Evolutionary conservation across 768 basidiomycete species (phyloP).

Genomic region (Mycena galopus): DNA sequence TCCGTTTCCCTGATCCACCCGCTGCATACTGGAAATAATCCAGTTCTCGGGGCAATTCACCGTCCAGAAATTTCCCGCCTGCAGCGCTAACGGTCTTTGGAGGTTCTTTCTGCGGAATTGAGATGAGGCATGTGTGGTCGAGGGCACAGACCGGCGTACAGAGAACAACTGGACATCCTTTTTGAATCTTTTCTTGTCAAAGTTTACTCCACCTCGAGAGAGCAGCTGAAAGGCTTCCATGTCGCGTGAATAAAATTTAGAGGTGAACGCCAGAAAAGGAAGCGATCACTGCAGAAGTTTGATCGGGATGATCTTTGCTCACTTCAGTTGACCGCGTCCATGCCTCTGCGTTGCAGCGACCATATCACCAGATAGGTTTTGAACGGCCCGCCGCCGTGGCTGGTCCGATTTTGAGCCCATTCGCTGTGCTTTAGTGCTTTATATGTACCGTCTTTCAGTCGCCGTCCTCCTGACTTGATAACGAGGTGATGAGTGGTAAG

Average conservation of each 20-base stretch:
- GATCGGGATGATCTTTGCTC: no score
- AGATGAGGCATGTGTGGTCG: background rate
- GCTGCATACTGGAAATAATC: constrained; percentile 94
- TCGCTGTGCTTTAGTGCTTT: background rate
- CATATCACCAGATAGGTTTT: constrained; percentile 18
- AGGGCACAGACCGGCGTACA: constrained; percentile 52
- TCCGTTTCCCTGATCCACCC: constrained; percentile 66
- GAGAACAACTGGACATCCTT: constrained; percentile 79
- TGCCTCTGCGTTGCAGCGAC: background rate
- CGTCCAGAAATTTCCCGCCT: constrained; percentile 38
- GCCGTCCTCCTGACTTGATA: no score
- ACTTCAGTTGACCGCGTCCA: no score
- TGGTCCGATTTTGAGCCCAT: constrained; percentile 15
- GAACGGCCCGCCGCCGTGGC: background rate
- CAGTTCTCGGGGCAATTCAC: constrained; percentile 78
- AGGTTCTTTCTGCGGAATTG: constrained; percentile 27
- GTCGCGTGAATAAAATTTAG: constrained; percentile 13
- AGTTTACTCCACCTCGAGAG: constrained; percentile 86
- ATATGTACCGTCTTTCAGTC: background rate
- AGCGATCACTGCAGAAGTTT: no score
- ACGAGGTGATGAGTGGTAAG: no score
- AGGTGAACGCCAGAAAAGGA: background rate
- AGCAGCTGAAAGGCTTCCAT: constrained; percentile 94
- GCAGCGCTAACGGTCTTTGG: constrained; percentile 40
- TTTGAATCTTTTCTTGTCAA: constrained; percentile 83